phyloP scores from a whole-genome alignment of 2,329 filamentous ascomycete species.

The Chaetothyriales sp. region DNA sequence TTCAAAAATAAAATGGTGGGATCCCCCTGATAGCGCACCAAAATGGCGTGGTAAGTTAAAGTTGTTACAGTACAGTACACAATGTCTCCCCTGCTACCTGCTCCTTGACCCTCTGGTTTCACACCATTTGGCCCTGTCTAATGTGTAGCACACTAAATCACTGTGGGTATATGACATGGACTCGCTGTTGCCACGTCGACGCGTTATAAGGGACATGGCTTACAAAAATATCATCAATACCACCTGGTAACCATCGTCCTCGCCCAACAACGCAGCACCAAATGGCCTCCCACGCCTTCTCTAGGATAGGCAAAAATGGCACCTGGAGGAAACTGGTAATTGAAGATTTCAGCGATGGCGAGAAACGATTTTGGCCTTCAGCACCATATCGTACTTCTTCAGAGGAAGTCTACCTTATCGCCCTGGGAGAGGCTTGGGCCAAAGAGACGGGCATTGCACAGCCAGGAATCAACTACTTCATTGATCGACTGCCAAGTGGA shows the following conservation, averaged over 20 bases:
- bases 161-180: neutral
- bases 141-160: neutral
- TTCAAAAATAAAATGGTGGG: too few relatives aligned
- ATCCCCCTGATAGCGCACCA: too few relatives aligned
- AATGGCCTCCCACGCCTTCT: neutral
- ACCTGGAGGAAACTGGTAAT: slow-evolving; percentile 5
- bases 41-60: too few relatives aligned
- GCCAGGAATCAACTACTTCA: slow-evolving; percentile 28
- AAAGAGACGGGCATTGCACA: slow-evolving; percentile 21
- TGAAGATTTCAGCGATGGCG: slow-evolving; percentile 25
- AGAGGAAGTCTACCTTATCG: slow-evolving; percentile 32
- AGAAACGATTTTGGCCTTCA: slow-evolving; percentile 22
- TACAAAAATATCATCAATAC: neutral
- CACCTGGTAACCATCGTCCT: neutral
- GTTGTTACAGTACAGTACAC: too few relatives aligned
- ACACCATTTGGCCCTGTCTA: too few relatives aligned
- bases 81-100: too few relatives aligned
- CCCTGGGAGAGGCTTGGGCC: slow-evolving; percentile 36
- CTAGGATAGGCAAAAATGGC: neutral
- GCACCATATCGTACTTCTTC: slow-evolving; percentile 24
- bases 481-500: slow-evolving; percentile 39
- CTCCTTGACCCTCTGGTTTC: too few relatives aligned
- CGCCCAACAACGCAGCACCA: neutral
- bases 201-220: neutral
- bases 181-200: neutral